Base-by-base conservation (phyloP, 331 rosid species). In the Telfairia occidentalis region DNA sequence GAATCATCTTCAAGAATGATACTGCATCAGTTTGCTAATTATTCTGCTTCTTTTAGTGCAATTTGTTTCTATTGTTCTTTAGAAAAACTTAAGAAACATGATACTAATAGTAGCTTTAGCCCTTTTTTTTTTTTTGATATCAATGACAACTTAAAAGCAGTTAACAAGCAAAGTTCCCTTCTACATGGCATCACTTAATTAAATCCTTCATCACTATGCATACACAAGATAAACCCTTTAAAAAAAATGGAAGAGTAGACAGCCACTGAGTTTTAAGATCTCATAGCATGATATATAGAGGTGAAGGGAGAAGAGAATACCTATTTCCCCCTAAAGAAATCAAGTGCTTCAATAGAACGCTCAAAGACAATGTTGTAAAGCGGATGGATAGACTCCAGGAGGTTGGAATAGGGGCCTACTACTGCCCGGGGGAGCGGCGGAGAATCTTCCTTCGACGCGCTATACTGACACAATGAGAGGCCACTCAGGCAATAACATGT, bases 401-500 rank as follows among this genome's bases (percentile, higher is more conserved):
- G 88, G 82, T 91, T 91, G 70, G 88, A 81, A 66, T 87, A 88
- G 11, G 97, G 96, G 18, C 98, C 98, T 57, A 77, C 46, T 21
- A 94, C 85, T 16, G 85, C 81, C 28, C 78, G 54, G 3, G 89
- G 85, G 58, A 69, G 46, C 0, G 96, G 95, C 18, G 88, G 88
- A 19, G 92, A 77, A 72, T 82, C 79, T 32, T 88, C 89, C n/a
- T 72, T 81, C 9, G 95, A 83, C 81, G 66, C 59, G 71, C 90
- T 88, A 84, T 89, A 85, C 50, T 94, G 98, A 73, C 97, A 87
- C 71, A 88, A 50, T 19, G 96, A 85, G 32, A 92, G 90, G 3
- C 98, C 98, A 34, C 98, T 92, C 73, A 92, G 74, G 82, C 97
- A 91, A 83, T 91, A 94, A 79, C 97, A 94, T 2, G 97, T 89